Conservation (phyloP, 2,329 filamentous ascomycete genomes). For the Monilinia vaccinii-corymbosi region DNA sequence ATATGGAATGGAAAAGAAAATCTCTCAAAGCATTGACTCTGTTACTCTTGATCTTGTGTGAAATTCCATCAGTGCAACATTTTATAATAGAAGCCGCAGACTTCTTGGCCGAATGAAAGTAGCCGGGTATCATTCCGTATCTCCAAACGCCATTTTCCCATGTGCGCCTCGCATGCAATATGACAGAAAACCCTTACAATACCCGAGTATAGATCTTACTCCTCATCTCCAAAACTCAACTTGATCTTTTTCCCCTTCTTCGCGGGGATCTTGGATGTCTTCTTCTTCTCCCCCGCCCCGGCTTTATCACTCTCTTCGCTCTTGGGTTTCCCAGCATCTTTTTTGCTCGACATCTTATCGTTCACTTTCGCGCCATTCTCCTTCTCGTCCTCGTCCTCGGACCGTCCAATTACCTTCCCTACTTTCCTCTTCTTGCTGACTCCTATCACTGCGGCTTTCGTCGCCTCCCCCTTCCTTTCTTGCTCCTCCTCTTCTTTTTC, state of each 20-base stretch:
- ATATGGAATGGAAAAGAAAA: neutral
- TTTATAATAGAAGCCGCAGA: neutral
- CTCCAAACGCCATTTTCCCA: neutral
- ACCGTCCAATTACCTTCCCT: conserved; percentile 39
- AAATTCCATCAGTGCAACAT: neutral
- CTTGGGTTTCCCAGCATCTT: neutral
- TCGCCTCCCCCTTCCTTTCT: conserved; percentile 37
- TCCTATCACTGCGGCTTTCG: conserved; percentile 34
- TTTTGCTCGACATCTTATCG: neutral
- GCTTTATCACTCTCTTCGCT: neutral
- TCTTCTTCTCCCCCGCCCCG: conserved; percentile 18
- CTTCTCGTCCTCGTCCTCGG: conserved; percentile 17
- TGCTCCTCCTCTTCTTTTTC: conserved; percentile 22
- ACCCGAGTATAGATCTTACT: conserved; percentile 23
- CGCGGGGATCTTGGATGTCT: conserved; percentile 19
- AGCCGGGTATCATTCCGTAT: conserved; percentile 4
- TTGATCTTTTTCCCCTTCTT: conserved; percentile 51
- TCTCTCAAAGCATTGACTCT: neutral
- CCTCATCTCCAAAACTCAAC: conserved; percentile 57
- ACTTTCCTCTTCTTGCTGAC: conserved; percentile 46
- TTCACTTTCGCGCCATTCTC: neutral
- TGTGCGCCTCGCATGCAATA: neutral
- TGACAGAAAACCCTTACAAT: neutral
- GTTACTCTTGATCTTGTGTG: too few species aligned
- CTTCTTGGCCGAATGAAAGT: neutral